Base-by-base conservation (phyloP, 345 rosid genomes). In the Rhodamnia argentea region DNA sequence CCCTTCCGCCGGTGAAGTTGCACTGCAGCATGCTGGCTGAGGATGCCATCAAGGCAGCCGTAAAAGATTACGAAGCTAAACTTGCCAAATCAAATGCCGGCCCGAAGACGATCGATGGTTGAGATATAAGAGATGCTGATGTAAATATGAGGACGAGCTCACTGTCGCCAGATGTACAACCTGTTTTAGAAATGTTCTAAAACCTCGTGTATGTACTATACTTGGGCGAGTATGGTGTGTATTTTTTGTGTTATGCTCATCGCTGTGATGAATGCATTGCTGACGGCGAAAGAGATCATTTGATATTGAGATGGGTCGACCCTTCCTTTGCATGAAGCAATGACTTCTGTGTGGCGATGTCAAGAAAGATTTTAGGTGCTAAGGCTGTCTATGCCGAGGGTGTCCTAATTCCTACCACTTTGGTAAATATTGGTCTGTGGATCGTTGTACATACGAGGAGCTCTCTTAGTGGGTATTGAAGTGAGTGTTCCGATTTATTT, bases 1-100 rank as follows among this genome's bases (percentile, higher is more conserved):
- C 99, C 75, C 98, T 98, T 47, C 99, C 99, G 70, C 99, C 99
- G 2, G 98, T 98, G 53, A 98, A 98, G 94, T 94, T 98, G 85
- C 99, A 96, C 86, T 95, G 99, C 95, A 98, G 99, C 93, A 96
- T 98, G 99, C 97, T 96, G 83, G 99, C 99, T 1, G 99, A 98
- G 93, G 99, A 98, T 86, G 99, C 99, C 52, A 96, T 98, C 87
- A 96, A 95, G 95, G 99, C 99, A 10, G 99, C 99, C 47, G 96
- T 96, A 16, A 94, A 94, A 90, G 97, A 98, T 85, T 95, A 92
- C 40, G 91, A 96, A 86, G 92, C 94, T 44, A 97, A 96, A 86
- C 97, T 84, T 51, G 85, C 87, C 55, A 92, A 93, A 85, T 26
- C 22, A 44, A 83, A 62, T 37, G 88, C 86, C 78, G 32, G 44